Conservation (phyloP, 1,284 basidiomycete species). For the Ustilago nuda region DNA sequence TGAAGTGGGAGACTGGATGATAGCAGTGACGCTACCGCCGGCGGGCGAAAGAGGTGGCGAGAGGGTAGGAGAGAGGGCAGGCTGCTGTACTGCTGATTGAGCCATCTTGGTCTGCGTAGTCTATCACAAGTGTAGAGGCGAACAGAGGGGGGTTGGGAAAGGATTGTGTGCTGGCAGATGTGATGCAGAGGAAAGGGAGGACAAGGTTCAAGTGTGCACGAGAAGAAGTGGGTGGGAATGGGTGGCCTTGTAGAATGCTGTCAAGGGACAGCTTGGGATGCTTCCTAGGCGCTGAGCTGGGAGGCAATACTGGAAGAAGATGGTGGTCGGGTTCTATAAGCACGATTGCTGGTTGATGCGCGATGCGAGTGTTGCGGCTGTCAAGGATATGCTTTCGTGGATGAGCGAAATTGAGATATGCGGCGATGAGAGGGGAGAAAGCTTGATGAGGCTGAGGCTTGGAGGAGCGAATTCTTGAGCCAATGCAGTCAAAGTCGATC, state of each 20-base stretch:
- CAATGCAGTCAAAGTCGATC: not conserved
- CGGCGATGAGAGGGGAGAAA: not conserved
- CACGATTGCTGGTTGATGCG: not conserved
- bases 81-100: conserved; percentile 40
- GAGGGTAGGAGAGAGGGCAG: conserved; percentile 28
- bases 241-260: not conserved
- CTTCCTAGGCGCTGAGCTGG: conserved; percentile 3
- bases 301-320: conserved; percentile 2
- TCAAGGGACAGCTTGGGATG: conserved; percentile 6
- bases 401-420: not conserved
- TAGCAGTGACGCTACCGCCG: conserved; percentile 5
- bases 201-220: not conserved
- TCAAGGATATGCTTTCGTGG: not conserved
- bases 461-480: not conserved
- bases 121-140: not conserved
- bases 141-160: not conserved
- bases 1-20: conserved; percentile 15
- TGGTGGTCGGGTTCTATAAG: conserved; percentile 4
- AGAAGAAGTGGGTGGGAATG: not conserved
- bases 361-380: not conserved
- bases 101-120: conserved; percentile 19
- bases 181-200: not conserved
- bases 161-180: not conserved
- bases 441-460: too few relatives aligned
- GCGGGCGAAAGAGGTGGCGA: conserved; percentile 45